Evolutionary conservation across 1,284 basidiomycete species (phyloP).

Genomic region (Xerocomus nothofagi): DNA sequence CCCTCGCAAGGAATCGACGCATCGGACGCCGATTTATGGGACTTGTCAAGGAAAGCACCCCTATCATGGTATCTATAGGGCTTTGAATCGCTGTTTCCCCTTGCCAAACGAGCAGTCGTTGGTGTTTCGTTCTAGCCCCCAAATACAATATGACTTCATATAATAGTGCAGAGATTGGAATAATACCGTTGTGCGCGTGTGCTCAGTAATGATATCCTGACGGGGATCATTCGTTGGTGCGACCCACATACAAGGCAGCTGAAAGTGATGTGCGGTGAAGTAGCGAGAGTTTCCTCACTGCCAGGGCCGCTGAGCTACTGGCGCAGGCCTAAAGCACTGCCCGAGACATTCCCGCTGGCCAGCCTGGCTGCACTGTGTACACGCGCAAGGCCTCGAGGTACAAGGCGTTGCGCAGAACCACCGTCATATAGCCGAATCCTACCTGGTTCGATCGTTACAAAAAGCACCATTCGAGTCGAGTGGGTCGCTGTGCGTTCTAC

Average conservation of each 20-base stretch:
- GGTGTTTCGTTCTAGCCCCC: neutral
- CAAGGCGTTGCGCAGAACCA: constrained; percentile 13
- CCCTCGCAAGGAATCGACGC: constrained; percentile 43
- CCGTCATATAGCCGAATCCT: constrained; percentile 20
- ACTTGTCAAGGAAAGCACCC: constrained; percentile 51
- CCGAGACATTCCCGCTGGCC: constrained; percentile 15
- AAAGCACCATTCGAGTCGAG: constrained; percentile 2
- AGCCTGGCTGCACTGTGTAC: constrained; percentile 19
- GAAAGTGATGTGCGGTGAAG: neutral
- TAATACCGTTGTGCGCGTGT: neutral
- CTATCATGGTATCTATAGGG: constrained; percentile 28
- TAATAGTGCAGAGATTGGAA: neutral
- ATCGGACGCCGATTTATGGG: constrained; percentile 45
- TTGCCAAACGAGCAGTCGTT: neutral
- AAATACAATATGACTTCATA: neutral
- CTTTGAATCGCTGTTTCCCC: constrained; percentile 9
- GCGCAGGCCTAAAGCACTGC: constrained; percentile 19
- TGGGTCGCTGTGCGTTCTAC: neutral
- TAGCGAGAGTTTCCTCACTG: neutral
- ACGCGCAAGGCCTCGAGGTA: constrained; percentile 29
- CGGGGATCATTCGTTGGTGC: neutral
- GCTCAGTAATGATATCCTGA: neutral
- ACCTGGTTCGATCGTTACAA: constrained; percentile 11
- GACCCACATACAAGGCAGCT: neutral
- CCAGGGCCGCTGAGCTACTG: neutral